A percentile compares a stretch with the other conserved stretches of the same genome.
Conservation (phyloP, 2,329 filamentous ascomycete genomes). For the Colletotrichum agaves region DNA sequence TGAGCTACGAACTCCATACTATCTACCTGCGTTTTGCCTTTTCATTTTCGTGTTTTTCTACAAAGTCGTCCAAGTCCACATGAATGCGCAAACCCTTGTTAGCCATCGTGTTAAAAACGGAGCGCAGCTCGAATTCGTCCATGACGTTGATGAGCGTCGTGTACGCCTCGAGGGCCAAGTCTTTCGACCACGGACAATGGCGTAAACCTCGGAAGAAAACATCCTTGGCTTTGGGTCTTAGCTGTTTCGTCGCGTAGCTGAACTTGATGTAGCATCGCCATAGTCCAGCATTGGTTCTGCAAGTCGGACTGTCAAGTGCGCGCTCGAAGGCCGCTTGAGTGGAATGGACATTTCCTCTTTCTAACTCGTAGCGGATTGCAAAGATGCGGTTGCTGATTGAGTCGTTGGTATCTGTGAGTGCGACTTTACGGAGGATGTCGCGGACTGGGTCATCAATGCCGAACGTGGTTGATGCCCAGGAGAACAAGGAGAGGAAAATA, state of each 20-base stretch:
- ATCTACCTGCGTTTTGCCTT: constrained; percentile 12
- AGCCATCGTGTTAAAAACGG: constrained; percentile 59
- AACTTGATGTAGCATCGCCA: constrained; percentile 65
- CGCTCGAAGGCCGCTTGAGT: constrained; percentile 62
- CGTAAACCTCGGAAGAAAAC: constrained; percentile 60
- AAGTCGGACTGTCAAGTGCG: constrained; percentile 55
- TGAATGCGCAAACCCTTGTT: constrained; percentile 62
- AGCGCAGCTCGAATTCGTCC: constrained; percentile 59
- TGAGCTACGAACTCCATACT: no score
- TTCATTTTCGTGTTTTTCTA: constrained; percentile 47
- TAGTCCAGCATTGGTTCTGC: constrained; percentile 53
- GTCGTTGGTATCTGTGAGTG: constrained; percentile 54
- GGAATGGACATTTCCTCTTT: constrained; percentile 60
- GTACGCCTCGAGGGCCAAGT: constrained; percentile 63
- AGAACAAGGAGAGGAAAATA: constrained; percentile 76
- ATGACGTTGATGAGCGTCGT: constrained; percentile 54
- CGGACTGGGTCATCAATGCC: constrained; percentile 82
- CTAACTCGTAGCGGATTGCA: constrained; percentile 62
- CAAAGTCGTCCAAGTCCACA: constrained; percentile 62
- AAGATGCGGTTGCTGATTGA: constrained; percentile 58
- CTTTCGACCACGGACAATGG: constrained; percentile 62
- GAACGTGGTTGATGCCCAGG: constrained; percentile 78
- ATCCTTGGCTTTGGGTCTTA: constrained; percentile 55
- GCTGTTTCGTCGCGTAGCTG: constrained; percentile 51
- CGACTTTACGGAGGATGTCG: constrained; percentile 67